These are phyloP conservation scores for Taxawa tesnikishii DNA, from an alignment of 2,329 filamentous ascomycete genomes.

Conservation along the genomic window DNA sequence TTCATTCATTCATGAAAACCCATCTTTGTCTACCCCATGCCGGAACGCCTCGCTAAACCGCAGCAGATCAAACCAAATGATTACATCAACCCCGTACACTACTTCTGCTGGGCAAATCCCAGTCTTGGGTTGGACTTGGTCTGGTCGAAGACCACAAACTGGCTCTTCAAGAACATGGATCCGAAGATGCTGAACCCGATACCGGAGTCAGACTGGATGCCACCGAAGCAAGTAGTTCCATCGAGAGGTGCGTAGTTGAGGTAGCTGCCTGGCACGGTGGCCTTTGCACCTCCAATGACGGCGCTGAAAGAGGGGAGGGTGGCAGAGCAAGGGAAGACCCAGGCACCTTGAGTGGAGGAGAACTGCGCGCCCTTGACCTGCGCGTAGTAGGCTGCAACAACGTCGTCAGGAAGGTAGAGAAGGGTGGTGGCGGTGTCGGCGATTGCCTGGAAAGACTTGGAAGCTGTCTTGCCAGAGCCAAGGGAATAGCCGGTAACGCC, in stretches of 20 bases:
- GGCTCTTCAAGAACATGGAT: constrained; percentile 58
- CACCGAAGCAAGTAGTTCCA: constrained; percentile 53
- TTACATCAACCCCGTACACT: neutral
- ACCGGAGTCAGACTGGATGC: constrained; percentile 53
- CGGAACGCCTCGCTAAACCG: neutral
- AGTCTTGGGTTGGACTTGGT: constrained; percentile 25
- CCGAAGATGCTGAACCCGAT: constrained; percentile 59
- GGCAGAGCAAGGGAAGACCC: constrained; percentile 39
- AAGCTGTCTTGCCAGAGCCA: constrained; percentile 29
- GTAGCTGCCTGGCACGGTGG: constrained; percentile 39
- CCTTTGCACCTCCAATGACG: constrained; percentile 35
- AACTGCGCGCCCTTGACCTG: constrained; percentile 35
- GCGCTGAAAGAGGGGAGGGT: constrained; percentile 42
- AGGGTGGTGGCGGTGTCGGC: constrained; percentile 62
- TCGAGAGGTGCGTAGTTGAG: constrained; percentile 41
- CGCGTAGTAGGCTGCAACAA: constrained; percentile 48
- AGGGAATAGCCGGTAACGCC: constrained; percentile 43
- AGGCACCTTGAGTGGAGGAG: constrained; percentile 38
- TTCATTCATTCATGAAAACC: neutral
- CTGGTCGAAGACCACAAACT: constrained; percentile 61
- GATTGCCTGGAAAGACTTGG: constrained; percentile 39
- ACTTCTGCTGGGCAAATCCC: constrained; percentile 29
- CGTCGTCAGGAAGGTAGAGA: constrained; percentile 41
- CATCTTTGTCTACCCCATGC: neutral
- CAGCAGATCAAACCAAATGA: neutral